phyloP scores from a whole-genome alignment of 176 grass and related monocot species.

The Leersia perrieri region DNA sequence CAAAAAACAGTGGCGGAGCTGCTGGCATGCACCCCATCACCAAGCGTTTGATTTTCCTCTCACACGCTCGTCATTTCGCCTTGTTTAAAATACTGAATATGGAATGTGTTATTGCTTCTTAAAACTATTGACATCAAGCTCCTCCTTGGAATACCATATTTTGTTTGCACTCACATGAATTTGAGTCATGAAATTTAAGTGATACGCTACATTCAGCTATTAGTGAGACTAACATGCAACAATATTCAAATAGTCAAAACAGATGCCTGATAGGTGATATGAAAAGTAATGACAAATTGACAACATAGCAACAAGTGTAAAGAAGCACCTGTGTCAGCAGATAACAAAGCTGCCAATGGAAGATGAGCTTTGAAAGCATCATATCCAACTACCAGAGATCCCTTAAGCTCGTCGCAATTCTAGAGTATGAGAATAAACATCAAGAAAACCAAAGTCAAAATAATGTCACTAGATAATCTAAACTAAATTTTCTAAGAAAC shows the following conservation, averaged over 20 bases:
- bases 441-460: constrained; percentile 20
- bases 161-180: not conserved
- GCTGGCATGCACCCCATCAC: too few relatives aligned
- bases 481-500: constrained; percentile 1
- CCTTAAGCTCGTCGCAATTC: constrained; percentile 65
- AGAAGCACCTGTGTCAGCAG: constrained; percentile 47
- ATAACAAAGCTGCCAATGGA: constrained; percentile 43
- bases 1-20: not conserved
- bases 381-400: constrained; percentile 61
- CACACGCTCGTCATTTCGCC: too few relatives aligned
- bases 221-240: not conserved
- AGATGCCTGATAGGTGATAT: constrained; percentile 11
- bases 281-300: constrained; percentile 3
- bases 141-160: too few relatives aligned
- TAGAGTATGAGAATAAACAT: constrained; percentile 36
- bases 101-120: too few relatives aligned
- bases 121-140: too few relatives aligned
- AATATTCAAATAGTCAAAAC: constrained; percentile 5
- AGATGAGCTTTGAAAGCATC: constrained; percentile 57
- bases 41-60: too few relatives aligned
- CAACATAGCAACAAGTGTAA: constrained; percentile 29
- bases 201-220: not conserved
- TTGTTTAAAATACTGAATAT: too few relatives aligned
- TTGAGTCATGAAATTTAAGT: not conserved
- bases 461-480: constrained; percentile 21